Percentiles rank a stretch among this genome's conserved stretches.
Conservation (phyloP, 345 rosid species). For the Noccaea caerulescens region DNA sequence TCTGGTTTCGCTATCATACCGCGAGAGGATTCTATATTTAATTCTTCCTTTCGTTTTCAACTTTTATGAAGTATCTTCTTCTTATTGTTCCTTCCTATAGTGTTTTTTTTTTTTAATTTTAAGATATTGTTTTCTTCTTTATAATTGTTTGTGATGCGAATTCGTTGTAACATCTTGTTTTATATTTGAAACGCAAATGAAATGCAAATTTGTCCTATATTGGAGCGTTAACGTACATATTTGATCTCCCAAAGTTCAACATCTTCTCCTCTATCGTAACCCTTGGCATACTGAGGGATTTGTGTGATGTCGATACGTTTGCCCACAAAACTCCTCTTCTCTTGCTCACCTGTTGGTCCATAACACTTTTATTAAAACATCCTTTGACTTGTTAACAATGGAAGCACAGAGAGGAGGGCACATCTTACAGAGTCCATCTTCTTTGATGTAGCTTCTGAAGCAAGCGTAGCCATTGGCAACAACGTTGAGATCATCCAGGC, state of each 20-base stretch:
- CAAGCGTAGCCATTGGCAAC: conserved; percentile 84
- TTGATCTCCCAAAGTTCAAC: conserved; percentile 84
- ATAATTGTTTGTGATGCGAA: neutral
- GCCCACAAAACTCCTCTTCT: conserved; percentile 52
- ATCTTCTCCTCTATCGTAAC: conserved; percentile 73
- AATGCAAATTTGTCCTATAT: neutral
- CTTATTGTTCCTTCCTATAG: neutral
- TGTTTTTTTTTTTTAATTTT: neutral
- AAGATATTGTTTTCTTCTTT: neutral
- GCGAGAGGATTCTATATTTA: neutral
- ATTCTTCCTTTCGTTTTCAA: conserved; percentile 8
- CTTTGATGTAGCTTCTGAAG: conserved; percentile 62
- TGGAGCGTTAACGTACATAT: conserved; percentile 22
- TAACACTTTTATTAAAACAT: neutral
- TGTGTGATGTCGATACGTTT: conserved; percentile 54
- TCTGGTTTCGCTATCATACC: conserved; percentile 13
- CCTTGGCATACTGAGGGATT: conserved; percentile 61
- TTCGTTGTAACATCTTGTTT: neutral
- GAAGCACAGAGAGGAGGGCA: neutral
- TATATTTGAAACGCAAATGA: neutral
- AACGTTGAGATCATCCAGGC: conserved; percentile 63
- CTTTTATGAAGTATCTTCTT: conserved; percentile 2
- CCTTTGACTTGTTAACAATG: neutral
- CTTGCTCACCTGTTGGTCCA: conserved; percentile 27
- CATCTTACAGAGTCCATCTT: conserved; percentile 43